These are phyloP conservation scores for Amanita muscaria DNA, from an alignment of 768 basidiomycete species.

Conservation along the genomic window DNA sequence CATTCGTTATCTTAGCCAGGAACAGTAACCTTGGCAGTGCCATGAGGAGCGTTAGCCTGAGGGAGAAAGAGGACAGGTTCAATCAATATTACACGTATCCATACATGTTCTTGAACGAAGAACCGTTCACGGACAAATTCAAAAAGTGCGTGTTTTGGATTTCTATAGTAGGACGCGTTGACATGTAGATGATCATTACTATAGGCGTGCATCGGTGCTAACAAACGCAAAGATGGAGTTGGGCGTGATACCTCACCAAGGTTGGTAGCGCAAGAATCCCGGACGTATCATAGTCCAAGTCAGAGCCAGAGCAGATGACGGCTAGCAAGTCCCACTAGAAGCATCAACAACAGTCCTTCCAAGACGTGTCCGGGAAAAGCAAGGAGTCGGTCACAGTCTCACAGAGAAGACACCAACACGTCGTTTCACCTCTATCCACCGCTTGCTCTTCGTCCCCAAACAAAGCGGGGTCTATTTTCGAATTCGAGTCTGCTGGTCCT, in stretches of 20 bases:
- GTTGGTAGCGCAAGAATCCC: slow-evolving; percentile 48
- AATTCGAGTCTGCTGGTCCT: too few species aligned
- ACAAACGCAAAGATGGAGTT: slow-evolving; percentile 31
- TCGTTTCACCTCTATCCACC: background rate
- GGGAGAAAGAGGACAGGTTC: slow-evolving; percentile 75
- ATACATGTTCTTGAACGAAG: slow-evolving; percentile 83
- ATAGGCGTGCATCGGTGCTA: slow-evolving; percentile 22
- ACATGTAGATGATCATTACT: background rate
- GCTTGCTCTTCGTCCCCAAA: background rate
- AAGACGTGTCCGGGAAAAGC: too few species aligned
- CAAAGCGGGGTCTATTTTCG: too few species aligned
- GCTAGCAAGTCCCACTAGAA: too few species aligned
- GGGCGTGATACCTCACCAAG: slow-evolving; percentile 52
- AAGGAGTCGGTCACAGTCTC: too few species aligned
- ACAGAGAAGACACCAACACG: background rate
- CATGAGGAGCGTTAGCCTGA: slow-evolving; percentile 57
- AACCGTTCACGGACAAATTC: slow-evolving; percentile 67
- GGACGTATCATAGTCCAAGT: background rate
- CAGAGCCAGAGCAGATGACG: background rate
- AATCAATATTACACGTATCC: slow-evolving; percentile 73
- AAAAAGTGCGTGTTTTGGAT: slow-evolving; percentile 42
- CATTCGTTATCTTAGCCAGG: slow-evolving; percentile 48
- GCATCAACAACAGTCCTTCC: too few species aligned
- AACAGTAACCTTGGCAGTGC: slow-evolving; percentile 59
- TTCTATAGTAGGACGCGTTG: background rate